Conservation (phyloP, 202 grass and related monocot genomes). For the Zizania palustris region DNA sequence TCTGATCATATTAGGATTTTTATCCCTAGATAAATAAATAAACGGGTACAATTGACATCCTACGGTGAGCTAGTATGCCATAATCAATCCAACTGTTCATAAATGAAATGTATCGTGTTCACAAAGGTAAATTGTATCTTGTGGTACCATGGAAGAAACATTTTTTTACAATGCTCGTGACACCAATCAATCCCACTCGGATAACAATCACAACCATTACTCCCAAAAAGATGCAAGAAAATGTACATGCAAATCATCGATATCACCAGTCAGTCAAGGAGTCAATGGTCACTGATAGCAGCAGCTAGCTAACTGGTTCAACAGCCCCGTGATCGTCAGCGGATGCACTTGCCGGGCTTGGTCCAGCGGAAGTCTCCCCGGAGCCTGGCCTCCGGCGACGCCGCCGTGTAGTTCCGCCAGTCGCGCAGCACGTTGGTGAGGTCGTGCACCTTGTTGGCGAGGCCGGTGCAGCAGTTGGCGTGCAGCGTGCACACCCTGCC, state of each 20-base stretch:
- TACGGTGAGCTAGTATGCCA: no score
- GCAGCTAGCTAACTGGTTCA: not conserved
- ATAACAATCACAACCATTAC: not conserved
- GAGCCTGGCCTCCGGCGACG: conserved; percentile 18
- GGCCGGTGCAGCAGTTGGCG: conserved; percentile 63
- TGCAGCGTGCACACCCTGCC: conserved; percentile 60
- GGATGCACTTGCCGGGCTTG: conserved; percentile 62
- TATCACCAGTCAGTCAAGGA: no score
- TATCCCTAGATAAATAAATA: no score
- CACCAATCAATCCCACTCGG: not conserved
- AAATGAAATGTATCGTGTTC: no score
- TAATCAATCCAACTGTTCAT: no score
- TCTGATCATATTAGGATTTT: no score
- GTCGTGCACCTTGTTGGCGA: conserved; percentile 55
- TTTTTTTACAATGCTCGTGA: not conserved
- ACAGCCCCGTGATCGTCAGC: not conserved
- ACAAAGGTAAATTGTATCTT: no score
- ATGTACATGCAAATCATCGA: not conserved
- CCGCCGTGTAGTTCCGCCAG: conserved; percentile 60
- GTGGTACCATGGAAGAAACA: no score
- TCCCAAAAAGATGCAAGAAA: not conserved
- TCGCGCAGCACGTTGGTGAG: conserved; percentile 52
- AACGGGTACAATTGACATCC: no score
- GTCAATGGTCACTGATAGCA: not conserved
- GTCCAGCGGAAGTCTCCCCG: conserved; percentile 49